Evolutionary conservation across 202 grass and related monocot genomes (phyloP), one percentile per base, ranked within the genome.

Genomic region (Saccharum hybrid): DNA sequence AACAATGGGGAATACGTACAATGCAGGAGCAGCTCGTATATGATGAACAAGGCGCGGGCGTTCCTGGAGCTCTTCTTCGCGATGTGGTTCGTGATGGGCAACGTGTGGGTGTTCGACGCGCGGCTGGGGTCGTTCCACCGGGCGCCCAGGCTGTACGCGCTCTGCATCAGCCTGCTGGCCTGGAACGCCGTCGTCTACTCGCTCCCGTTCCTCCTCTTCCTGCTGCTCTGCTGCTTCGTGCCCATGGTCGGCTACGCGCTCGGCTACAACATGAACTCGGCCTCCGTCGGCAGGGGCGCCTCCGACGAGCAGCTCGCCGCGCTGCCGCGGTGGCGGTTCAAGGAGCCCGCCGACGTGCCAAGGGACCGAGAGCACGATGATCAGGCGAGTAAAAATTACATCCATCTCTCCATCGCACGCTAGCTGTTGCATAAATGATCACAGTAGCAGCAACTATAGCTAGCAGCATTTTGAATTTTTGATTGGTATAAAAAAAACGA

Each of bases 1-100:
- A 16, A 66, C 10, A 37, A 21, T 2, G 12, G 8, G 38, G 18
- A 26, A 26, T 26, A 26, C 26, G 26, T 38, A 7, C 7, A 43
- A 45, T 30, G 66, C 63, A 85, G 91, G 87, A 77, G 77, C 64
- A 52, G 92, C 11, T 92, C 93, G 48, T 92, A 91, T 77, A 83
- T 96, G 79, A 89, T 96, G 88, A 96, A 96, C 86, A 99, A 96
- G 76, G 94, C 93, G 11, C 36, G 91, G 30, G 90, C 86, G 60
- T 92, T 96, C 87, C 84, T 99, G 68, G 96, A 99, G 90, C 88
- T 99, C n/a, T 99, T 99, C 81, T 96, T 92, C 46, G 96, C 96
- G 48, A 90, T 95, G 71, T 96, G 96, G 96, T 99, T 99, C 78
- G 96, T 99, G 78, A 96, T 99, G 96, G 96, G 93, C 21, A 99